Conservation (phyloP, 257 asterid genomes). For the Solanum tarijense region DNA sequence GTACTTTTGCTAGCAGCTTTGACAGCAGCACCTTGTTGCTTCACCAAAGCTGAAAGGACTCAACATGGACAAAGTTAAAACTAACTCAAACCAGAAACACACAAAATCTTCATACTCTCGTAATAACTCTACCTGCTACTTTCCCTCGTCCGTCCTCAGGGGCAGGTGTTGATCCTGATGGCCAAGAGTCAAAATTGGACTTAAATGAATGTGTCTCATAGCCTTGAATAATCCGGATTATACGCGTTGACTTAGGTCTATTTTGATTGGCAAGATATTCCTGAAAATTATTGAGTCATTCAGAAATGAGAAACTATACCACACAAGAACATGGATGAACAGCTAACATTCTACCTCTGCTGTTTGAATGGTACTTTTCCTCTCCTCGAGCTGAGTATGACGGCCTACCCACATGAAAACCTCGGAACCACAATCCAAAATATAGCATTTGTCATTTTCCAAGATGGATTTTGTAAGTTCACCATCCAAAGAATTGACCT, state of each 20-base stretch:
- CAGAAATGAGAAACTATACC: slow-evolving; percentile 11
- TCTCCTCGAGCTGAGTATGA: slow-evolving; percentile 87
- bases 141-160: slow-evolving; percentile 98
- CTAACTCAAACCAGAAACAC: neutral
- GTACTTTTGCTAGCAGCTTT: slow-evolving; percentile 75
- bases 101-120: neutral
- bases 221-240: slow-evolving; percentile 80
- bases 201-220: slow-evolving; percentile 89
- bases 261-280: slow-evolving; percentile 76
- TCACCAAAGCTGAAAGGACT: slow-evolving; percentile 62
- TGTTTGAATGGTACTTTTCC: slow-evolving; percentile 73
- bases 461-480: slow-evolving; percentile 80
- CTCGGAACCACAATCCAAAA: slow-evolving; percentile 91
- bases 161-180: slow-evolving; percentile 69
- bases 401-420: slow-evolving; percentile 96
- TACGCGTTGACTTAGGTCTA: slow-evolving; percentile 75
- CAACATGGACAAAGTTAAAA: slow-evolving; percentile 2
- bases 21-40: slow-evolving; percentile 87
- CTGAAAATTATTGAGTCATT: slow-evolving; percentile 26
- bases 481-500: slow-evolving; percentile 55
- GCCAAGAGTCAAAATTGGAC: slow-evolving; percentile 90
- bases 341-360: slow-evolving; percentile 52
- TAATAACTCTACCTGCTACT: slow-evolving; percentile 68
- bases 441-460: slow-evolving; percentile 79
- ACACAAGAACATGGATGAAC: neutral